Base-by-base conservation (phyloP, 2,329 filamentous ascomycete genomes). In the Beauveria sp. region DNA sequence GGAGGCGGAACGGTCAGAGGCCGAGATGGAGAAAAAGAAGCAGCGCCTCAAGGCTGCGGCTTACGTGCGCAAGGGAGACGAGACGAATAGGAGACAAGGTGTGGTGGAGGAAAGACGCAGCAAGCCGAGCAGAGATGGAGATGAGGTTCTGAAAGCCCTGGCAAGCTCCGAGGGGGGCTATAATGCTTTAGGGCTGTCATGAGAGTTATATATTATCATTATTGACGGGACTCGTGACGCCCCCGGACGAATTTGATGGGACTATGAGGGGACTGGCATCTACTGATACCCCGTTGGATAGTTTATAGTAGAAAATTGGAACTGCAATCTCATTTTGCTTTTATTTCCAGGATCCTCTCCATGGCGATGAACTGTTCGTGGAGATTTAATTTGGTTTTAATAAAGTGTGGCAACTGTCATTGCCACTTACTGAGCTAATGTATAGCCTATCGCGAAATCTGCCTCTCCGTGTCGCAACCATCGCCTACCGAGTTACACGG, bases 1-100 rank as follows among this genome's bases (percentile, higher is more conserved):
- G 64, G 75, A 80, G 62, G 78, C 78, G 9, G 77, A 78, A 62
- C 68, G 70, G n/a, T 67, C 66, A 26, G 67, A 68, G 44, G 67
- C 66, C 18, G 66, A 68, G 37, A 66, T 62, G 2, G 67, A 69
- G 59, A 67, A 57, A 63, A 71, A 68, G 62, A 66, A 62, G 48
- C 67, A 64, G 62, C 66, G 66, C n/a, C 62, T 65, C 30, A 66
- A 66, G 55, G 61, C 62, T 22, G 63, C 63, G 47, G 30, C 28
- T 43, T 37, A 37, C 34, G 40, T 7, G 30, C 22, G 40, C 24
- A 59, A 46, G 20, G 30, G 3, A 5, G 22, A 26, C 26, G 8
- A 54, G 41, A 10, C 34, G 14, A 16, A 22, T 14, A 43, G 47
- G 37, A 46, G 41, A 41, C 30, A 50, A 10, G 18, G 63, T 41